Evolutionary conservation across 2,329 filamentous ascomycete species (phyloP).

Genomic region (Herpotrichia juniperi): DNA sequence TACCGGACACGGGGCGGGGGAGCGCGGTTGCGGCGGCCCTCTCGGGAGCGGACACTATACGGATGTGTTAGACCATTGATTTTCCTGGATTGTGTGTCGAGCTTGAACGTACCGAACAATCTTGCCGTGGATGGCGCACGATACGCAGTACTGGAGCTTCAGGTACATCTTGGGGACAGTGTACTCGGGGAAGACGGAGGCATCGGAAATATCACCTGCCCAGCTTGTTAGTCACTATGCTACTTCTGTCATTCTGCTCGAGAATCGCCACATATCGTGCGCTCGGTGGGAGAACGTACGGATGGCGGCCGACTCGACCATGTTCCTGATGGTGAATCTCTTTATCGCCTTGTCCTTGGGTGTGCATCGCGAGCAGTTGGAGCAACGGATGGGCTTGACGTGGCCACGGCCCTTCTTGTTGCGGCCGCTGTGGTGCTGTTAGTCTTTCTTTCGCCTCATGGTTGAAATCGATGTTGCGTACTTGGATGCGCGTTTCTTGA

Average conservation of each 20-base stretch:
- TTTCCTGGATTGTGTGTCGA: constrained; percentile 9
- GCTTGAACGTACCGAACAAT: constrained; percentile 93
- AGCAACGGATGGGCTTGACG: constrained; percentile 98
- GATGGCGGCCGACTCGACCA: constrained; percentile 99
- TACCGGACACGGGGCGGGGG: constrained; percentile 96
- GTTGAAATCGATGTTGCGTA: constrained; percentile 51
- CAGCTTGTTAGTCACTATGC: constrained; percentile 25
- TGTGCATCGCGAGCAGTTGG: constrained; percentile 80
- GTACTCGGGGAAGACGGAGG: constrained; percentile 99
- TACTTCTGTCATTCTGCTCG: constrained; percentile 15
- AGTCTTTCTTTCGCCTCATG: constrained; percentile 29
- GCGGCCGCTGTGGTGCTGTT: constrained; percentile 73
- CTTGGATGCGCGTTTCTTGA: constrained; percentile 79
- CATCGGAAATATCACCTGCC: constrained; percentile 99
- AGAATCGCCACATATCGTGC: background rate
- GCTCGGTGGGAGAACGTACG: constrained; percentile 69
- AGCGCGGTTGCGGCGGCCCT: constrained; percentile 97
- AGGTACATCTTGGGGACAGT: constrained; percentile 99
- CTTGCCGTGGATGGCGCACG: constrained; percentile 99
- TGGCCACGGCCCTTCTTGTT: constrained; percentile 99
- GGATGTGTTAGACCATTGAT: constrained; percentile 18
- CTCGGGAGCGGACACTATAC: constrained; percentile 90
- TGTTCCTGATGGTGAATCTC: constrained; percentile 99
- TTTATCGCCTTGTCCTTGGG: constrained; percentile 99
- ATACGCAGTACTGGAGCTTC: constrained; percentile 99